Evolutionary conservation across 179 eudicot species (phyloP), one percentile per base, ranked within the genome.

Genomic region (Corrigiola litoralis): DNA sequence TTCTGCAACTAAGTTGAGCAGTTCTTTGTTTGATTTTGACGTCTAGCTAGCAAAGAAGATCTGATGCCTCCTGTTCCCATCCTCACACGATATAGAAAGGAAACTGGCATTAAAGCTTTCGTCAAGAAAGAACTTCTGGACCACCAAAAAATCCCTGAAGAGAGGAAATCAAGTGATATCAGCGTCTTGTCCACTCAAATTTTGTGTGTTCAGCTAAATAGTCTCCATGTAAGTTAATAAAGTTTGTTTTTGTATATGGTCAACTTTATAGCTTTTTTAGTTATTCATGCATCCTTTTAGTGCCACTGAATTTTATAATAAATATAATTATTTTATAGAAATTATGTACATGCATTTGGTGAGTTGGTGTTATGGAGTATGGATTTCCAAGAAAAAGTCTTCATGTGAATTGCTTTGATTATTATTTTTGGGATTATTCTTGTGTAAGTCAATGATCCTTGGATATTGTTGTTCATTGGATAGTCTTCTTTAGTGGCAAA

Each of bases 151-250:
- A 66, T 77, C 51, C 91, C 96, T 68, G 95, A 85, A 69, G 86
- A 84, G 80, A 81, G 81, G 71, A 84, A 66, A 77, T 86, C 99
- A 41, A 75, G 78, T 76, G 96, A 87, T 31, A 87, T 95, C 67
- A 81, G 74, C 71, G 95, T 87, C 61, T 66, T 82, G 79, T 71
- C 89, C 1, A 95, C 99, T 25, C 67, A 92, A 66, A 79, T 87
- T 47, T 92, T 95, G 34, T 95, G 99, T 53, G 87, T 91, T 47
- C 97, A 88, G 77, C 77, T 95, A 65, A 95, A 95, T 77, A 86
- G 95, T 49, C 90, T 95, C 27, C 82, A 91, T 74, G 99, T 95
- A 74, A 79, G 96, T 84, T 40, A 46, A 16, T 63, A 36, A 13
- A 21, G 53, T 34, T 13, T 34, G 31, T 72, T 38, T 4, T 28